Base-by-base conservation (phyloP, 768 basidiomycete genomes). In the Pulveroboletus sp. region DNA sequence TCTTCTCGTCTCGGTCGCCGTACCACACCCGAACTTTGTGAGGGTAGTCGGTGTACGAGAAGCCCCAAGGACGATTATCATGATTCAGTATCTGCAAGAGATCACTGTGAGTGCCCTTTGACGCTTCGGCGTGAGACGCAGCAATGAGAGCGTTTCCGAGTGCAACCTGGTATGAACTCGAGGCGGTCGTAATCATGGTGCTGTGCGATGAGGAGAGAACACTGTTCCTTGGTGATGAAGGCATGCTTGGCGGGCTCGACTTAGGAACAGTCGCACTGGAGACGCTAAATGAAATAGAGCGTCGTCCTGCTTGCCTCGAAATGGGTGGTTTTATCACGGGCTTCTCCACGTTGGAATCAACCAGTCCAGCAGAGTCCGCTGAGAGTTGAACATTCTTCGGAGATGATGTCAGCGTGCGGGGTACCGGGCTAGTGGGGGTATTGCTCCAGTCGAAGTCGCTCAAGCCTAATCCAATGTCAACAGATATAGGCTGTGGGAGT, bases 111-210 rank as follows among this genome's bases (percentile, higher is more conserved):
- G 89, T 89, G 41, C 96, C 94, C 55, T 85, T 86, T 22, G 92
- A 81, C 5, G 92, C 93, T 65, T 98, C 95, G 3, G 94, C 87
- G 65, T 99, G 94, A 1, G 93, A 94, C 0, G 95, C 95, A 20
- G 91, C 90, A 36, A 94, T 83, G 27, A 99, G 77, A 3, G 93
- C 93, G 50, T 88, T 92, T 30, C 86, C 91, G n/a, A 97, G 76
- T 3, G 84, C 77, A 13, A 80, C 83, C 56, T 89, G 86, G 60
- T 68, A 69, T 36, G 64, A 55, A 30, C 31, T 54, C 17, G 66
- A 69, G 37, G 62, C 43, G 19, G 62, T 55, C 20, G 64, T 55
- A 22, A 63, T 55, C 12, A 59, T 50, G 23, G 54, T 59, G 30
- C 54, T 48, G 29, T 62, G 47, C 8, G 63, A 55, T 2, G 66